These are phyloP conservation scores for Penicillium lagena DNA, from an alignment of 495 filamentous ascomycete genomes.

Conservation along the genomic window DNA sequence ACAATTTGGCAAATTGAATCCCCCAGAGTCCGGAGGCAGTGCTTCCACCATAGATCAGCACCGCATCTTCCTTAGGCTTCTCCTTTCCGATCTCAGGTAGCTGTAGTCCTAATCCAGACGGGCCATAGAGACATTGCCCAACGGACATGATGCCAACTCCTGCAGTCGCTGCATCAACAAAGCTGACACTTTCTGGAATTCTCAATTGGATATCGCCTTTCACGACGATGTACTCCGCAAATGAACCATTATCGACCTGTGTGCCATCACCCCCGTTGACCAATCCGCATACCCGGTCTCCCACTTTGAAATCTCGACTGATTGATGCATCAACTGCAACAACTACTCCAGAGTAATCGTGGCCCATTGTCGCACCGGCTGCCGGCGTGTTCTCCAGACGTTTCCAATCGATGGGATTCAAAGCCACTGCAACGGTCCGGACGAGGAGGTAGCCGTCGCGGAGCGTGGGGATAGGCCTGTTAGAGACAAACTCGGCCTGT, in stretches of 20 bases:
- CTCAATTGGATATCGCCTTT: slow-evolving; percentile 39
- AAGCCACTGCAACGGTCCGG: no score
- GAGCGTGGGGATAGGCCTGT: no score
- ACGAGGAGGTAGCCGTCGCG: no score
- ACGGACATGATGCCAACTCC: slow-evolving; percentile 38
- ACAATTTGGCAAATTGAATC: slow-evolving; percentile 37
- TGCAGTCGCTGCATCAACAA: slow-evolving; percentile 40
- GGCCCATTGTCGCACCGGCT: no score
- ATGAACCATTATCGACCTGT: slow-evolving; percentile 40
- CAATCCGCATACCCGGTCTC: slow-evolving; percentile 1
- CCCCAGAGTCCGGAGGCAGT: slow-evolving; percentile 38
- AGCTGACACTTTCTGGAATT: slow-evolving; percentile 40
- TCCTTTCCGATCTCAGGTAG: background rate
- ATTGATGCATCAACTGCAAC: no score
- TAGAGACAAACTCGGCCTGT: no score
- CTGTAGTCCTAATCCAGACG: background rate
- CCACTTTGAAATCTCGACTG: no score
- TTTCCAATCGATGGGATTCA: no score
- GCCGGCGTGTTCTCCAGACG: no score
- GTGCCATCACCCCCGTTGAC: slow-evolving; percentile 30
- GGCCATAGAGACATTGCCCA: slow-evolving; percentile 10
- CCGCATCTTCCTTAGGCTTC: background rate
- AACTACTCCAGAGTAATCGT: no score
- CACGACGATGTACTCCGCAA: slow-evolving; percentile 38
- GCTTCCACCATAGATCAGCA: slow-evolving; percentile 36